phyloP scores from a whole-genome alignment of 2,329 filamentous ascomycete species.

The Chalaropsis thielavioides region DNA sequence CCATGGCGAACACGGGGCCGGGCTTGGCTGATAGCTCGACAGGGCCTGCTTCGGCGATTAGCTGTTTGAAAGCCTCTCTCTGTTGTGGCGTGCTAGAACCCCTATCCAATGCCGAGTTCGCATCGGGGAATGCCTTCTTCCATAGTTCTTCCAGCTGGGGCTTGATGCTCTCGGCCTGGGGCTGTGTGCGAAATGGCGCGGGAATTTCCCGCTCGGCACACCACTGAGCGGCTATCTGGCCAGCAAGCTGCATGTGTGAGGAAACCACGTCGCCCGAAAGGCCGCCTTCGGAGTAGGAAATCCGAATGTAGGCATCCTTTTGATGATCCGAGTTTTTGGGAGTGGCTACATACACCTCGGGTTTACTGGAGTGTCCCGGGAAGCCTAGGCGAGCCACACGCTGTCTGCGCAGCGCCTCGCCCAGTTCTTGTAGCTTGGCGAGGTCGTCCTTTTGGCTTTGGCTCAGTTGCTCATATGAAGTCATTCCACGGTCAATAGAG shows the following conservation, averaged over 20 bases:
- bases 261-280: slow-evolving; percentile 24
- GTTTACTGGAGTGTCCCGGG: not conserved
- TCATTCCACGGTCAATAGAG: slow-evolving; percentile 30
- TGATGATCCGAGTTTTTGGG: slow-evolving; percentile 21
- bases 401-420: slow-evolving; percentile 30
- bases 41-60: slow-evolving; percentile 29
- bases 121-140: slow-evolving; percentile 22
- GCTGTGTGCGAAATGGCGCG: slow-evolving; percentile 39
- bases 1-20: slow-evolving; percentile 42
- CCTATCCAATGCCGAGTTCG: not conserved
- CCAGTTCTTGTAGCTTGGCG: slow-evolving; percentile 33
- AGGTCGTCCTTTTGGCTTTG: slow-evolving; percentile 33
- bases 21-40: slow-evolving; percentile 39
- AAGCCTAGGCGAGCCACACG: slow-evolving; percentile 24
- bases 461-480: slow-evolving; percentile 30
- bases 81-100: not conserved
- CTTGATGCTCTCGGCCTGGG: slow-evolving; percentile 28
- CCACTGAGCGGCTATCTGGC: slow-evolving; percentile 47
- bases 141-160: slow-evolving; percentile 21
- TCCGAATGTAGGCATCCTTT: slow-evolving; percentile 38
- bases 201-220: slow-evolving; percentile 43
- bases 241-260: slow-evolving; percentile 45
- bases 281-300: slow-evolving; percentile 21
- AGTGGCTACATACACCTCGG: not conserved
- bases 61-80: slow-evolving; percentile 22